Base-by-base conservation (phyloP, 2,329 filamentous ascomycete genomes). In the Fusarium humuli region DNA sequence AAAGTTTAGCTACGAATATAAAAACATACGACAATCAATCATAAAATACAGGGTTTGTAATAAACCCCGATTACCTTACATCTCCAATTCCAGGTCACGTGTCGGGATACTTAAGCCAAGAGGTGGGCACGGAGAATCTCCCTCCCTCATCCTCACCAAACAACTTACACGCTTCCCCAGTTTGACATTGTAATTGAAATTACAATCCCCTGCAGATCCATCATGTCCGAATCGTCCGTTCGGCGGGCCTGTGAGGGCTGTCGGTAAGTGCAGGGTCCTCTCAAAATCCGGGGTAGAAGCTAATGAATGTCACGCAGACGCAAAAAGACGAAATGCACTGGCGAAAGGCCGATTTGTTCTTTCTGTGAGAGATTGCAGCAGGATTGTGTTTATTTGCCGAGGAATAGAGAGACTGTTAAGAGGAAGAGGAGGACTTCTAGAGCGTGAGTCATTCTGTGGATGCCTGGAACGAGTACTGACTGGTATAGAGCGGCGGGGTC, bases 281-380 rank as follows among this genome's bases (percentile, higher is more conserved):
- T 8, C 29, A 22, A 48, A 14, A 50, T 30, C 8, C 6, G 8
- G 25, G 40, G 7, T 30, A 22, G 13, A 29, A 16, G 12, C 23
- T 53, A 13, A 53, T n/a, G 7, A 10, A 11, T 7, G 11, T n/a
- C 1, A 6, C 27, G 9, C 27, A 73, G 72, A 29, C 55, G 69
- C 5, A 74, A 73, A 34, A 73, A 74, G 59, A 69, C 71, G 13
- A 73, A 63, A 42, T 73, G 72, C n/a, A 65, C 72, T 0, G 72
- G 72, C 0, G 72, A 73, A 49, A 54, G 52, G 9, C 72, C 72
- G 1, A 23, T 60, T 11, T 73, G 72, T 11, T 74, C 72, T 6
- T 74, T 71, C 16, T 73, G 72, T 44, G 60, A 74, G 7, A 30
- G 72, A 0, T 16, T 73, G 10, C 56, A 70, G 5, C 69, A 74